Evolutionary conservation across 371 early-diverging fungal species (phyloP), one percentile per base, ranked within the genome.

Genomic region (Apophysomyces trapeziformis): DNA sequence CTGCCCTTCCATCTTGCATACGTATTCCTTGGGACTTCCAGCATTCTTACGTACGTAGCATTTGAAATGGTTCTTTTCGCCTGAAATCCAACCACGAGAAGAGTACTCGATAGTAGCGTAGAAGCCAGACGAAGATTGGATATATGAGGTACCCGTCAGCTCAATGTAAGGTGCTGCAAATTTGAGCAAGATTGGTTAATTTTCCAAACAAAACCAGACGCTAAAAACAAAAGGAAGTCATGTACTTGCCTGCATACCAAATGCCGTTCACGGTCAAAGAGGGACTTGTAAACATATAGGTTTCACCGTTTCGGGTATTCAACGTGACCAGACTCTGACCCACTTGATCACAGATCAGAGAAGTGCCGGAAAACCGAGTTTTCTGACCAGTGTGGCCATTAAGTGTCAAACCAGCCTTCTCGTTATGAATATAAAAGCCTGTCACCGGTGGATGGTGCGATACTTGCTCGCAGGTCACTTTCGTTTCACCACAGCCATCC

Each of bases 371-470:
- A 61, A 82, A 77, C 4, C 79, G 73, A 18, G 82, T 82, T 58
- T 82, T 82, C 67, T 82, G 82, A 9, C 82, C 82, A n/a, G 89
- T 89, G 62, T 92, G 92, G 35, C 91, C 93, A 67, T 89, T 90
- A 56, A 88, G 68, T 14, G 82, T 79, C 57, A 92, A 76, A 8
- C 90, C 90, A 7, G 85, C 82, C 50, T 86, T 79, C 38, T 85
- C 78, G 64, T 90, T 89, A 62, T 85, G 85, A 62, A 92, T 79
- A 60, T 83, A 85, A 68, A 91, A 85, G 1, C 83, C 87, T 58
- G 87, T 85, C 64, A 88, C 65, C n/a, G 93, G 93, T 58, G 93
- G 93, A 61, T 93, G 93, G 68, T 93, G 93, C 60, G 86, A 87
- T 45, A 87, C 90, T 73, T 92, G 93, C 68, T 92, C 93, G 41